Percentiles rank a stretch among this genome's conserved stretches.
Evolutionary conservation across 306 rosid genomes (phyloP).

Genomic region (Inga leiocalycina): DNA sequence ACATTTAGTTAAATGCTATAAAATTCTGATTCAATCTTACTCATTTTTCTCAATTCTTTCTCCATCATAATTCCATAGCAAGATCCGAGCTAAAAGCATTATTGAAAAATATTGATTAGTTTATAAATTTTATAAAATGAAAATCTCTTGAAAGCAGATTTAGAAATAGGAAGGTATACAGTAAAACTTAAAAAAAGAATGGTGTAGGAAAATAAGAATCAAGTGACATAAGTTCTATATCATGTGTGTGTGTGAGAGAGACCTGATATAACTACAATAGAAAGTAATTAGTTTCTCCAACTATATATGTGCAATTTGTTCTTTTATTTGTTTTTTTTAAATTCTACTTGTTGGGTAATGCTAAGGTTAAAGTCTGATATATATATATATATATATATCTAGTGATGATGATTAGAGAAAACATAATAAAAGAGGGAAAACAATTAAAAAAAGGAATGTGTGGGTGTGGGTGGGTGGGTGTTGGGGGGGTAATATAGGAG

Average conservation of each 20-base stretch:
- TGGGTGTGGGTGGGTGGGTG: too few species aligned
- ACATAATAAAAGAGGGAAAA: neutral
- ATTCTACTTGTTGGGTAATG: neutral
- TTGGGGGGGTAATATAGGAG: too few species aligned
- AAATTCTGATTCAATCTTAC: too few species aligned
- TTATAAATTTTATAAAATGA: too few species aligned
- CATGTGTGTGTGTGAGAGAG: neutral
- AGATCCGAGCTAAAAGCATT: neutral
- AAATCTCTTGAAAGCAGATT: neutral
- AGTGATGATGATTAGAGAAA: neutral
- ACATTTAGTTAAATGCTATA: neutral
- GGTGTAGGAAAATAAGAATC: neutral
- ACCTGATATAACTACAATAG: neutral
- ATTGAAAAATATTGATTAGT: too few species aligned
- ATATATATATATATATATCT: too few species aligned
- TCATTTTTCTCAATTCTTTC: neutral
- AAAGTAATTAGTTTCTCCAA: neutral
- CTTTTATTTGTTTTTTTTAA: too few species aligned
- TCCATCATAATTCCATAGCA: neutral
- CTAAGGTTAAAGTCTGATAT: neutral
- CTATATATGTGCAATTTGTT: neutral
- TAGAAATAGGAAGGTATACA: neutral
- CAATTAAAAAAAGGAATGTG: too few species aligned
- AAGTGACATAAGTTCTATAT: neutral
- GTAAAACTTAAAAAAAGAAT: neutral